Evolutionary conservation across 371 early-diverging fungal genomes (phyloP).

Genomic region (Rhizopus arrhizus): DNA sequence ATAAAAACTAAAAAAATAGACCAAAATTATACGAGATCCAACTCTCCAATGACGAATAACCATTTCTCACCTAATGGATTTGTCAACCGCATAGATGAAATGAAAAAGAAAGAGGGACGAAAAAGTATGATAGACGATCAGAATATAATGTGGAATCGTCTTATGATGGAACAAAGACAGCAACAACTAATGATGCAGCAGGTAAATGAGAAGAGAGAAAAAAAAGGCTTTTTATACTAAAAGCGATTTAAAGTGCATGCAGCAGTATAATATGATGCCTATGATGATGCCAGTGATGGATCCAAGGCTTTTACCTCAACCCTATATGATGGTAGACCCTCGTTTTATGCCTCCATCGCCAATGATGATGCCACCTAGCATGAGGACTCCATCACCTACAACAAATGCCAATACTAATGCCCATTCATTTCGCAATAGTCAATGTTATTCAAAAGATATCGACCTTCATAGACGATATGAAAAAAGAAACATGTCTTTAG

Average conservation of each 20-base stretch:
- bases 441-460: not conserved
- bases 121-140: conserved; percentile 26
- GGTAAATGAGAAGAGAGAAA: conserved; percentile 18
- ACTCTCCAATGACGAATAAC: conserved; percentile 20
- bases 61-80: conserved; percentile 32
- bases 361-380: conserved; percentile 11
- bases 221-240: conserved; percentile 5
- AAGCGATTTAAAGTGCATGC: conserved; percentile 21
- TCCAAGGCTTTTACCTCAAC: conserved; percentile 38
- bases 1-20: conserved; percentile 6
- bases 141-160: conserved; percentile 26
- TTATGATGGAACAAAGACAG: conserved; percentile 46
- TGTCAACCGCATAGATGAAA: conserved; percentile 44
- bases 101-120: conserved; percentile 33
- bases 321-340: conserved; percentile 39
- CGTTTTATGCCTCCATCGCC: conserved; percentile 22
- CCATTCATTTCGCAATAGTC: not conserved
- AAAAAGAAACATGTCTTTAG: conserved; percentile 5
- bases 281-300: conserved; percentile 43
- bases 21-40: conserved; percentile 14
- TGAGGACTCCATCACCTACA: conserved; percentile 1
- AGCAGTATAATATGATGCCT: conserved; percentile 21
- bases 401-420: not conserved
- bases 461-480: conserved; percentile 1
- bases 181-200: conserved; percentile 39